These are phyloP conservation scores for Penicillium ochrochloron DNA, from an alignment of 495 filamentous ascomycete genomes.

Conservation along the genomic window DNA sequence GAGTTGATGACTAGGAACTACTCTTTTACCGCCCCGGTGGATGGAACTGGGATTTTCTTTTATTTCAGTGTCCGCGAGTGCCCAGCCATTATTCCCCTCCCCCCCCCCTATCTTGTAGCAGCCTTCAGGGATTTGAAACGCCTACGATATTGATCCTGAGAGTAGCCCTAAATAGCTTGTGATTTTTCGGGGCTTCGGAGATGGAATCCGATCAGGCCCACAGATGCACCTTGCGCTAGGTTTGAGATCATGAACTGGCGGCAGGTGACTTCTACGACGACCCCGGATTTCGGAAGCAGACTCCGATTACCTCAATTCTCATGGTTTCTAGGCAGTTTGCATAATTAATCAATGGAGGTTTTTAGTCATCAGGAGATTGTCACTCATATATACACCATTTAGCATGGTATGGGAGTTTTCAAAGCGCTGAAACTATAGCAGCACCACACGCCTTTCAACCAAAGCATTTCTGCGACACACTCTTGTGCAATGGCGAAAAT, in stretches of 20 bases:
- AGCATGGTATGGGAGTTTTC: not conserved
- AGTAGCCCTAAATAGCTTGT: not conserved
- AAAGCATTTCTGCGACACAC: not conserved
- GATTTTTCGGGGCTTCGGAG: slow-evolving; percentile 1
- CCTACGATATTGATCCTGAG: not conserved
- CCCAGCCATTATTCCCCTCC: too few species aligned
- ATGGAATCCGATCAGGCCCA: slow-evolving; percentile 2
- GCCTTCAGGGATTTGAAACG: too few species aligned
- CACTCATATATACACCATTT: slow-evolving; percentile 2
- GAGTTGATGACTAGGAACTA: too few species aligned
- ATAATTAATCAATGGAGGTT: not conserved
- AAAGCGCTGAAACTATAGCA: not conserved
- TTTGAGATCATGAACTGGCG: not conserved
- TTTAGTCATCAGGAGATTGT: not conserved
- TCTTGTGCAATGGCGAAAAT: not conserved
- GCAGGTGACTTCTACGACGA: not conserved
- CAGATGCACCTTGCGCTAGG: not conserved
- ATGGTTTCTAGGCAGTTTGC: not conserved
- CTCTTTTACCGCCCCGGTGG: too few species aligned
- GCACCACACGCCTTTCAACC: not conserved
- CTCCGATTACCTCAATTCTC: slow-evolving; percentile 1
- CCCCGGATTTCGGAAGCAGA: slow-evolving; percentile 5
- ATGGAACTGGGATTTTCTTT: too few species aligned
- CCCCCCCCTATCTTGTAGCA: too few species aligned
- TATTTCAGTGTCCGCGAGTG: too few species aligned